Base-by-base conservation (phyloP, 2,329 filamentous ascomycete species). In the Apiospora malaysiana region DNA sequence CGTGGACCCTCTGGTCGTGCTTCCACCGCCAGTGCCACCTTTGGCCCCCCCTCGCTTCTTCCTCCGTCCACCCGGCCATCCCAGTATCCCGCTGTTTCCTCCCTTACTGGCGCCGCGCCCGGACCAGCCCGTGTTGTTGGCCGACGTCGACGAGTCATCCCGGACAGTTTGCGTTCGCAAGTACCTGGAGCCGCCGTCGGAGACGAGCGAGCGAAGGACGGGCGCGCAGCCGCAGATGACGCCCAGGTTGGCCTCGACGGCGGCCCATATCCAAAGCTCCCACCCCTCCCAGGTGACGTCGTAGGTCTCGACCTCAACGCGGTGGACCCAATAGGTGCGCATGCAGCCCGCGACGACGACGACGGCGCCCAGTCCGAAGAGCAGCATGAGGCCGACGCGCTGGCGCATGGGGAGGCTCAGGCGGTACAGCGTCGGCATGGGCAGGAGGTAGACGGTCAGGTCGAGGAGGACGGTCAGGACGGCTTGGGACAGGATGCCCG, bases 241-340 rank as follows among this genome's bases (percentile, higher is more conserved):
- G n/a, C 81, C 82, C 25, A 83, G 72, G 66, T 83, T 82, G 1
- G 80, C 81, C 71, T 84, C 82, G 27, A 83, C 78, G 2, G 82
- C 80, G 0, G 82, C 82, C 82, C 82, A 84, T 42, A 82, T 80
- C 82, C 82, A 84, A 23, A 84, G 75, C 18, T 81, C 73, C 65
- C 81, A 81, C 0, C 82, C 81, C 9, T 82, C 73, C 82, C 82
- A 84, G 5, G 82, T 84, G 0, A 83, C 78, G 71, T 84, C 82
- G 73, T 81, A 83, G 1, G 80, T 82, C 45, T 78, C 59, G 42
- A 77, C 72, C 7, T 81, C 79, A 12, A 83, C 80, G 66, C 40
- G 45, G 32, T 42, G 10, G 27, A 80, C 75, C 77, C 80, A 83
- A 71, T 83, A 83, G 3, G 79, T 77, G 2, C 82, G 77, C 76